Percentiles rank a stretch among this genome's conserved stretches.
phyloP scores from a whole-genome alignment of 805 yeast genomes.

The Lipomyces starkeyi region DNA sequence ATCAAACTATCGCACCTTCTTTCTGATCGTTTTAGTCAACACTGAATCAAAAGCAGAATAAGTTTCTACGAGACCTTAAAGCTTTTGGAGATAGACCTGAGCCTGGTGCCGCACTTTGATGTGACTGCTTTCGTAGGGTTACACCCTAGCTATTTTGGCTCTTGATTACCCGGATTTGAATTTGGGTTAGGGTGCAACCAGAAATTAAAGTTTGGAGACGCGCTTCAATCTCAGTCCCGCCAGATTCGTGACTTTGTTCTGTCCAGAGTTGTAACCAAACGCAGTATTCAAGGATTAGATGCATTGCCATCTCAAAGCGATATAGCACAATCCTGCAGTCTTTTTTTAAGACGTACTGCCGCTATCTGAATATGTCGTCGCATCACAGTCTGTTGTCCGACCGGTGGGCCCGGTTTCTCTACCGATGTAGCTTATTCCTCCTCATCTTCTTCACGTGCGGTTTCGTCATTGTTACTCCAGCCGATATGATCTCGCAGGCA shows the following conservation, averaged over 20 bases:
- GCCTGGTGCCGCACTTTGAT: neutral
- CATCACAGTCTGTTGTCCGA: conserved; percentile 9
- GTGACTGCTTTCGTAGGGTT: neutral
- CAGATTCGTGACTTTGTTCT: neutral
- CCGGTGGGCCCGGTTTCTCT: conserved; percentile 35
- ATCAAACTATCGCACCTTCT: conserved; percentile 36
- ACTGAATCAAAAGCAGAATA: conserved; percentile 9
- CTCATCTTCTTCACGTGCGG: conserved; percentile 52
- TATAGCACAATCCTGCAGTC: neutral
- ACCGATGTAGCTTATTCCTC: conserved; percentile 43
- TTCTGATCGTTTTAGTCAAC: conserved; percentile 40
- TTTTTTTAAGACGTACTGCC: neutral
- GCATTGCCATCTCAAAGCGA: neutral
- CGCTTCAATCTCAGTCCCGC: neutral
- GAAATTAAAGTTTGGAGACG: neutral
- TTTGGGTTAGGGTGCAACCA: neutral
- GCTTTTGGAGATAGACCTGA: no score
- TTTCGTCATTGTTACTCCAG: conserved; percentile 72
- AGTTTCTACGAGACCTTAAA: neutral
- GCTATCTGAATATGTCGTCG: neutral
- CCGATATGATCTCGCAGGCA: conserved; percentile 74
- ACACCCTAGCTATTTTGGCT: neutral
- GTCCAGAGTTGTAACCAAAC: neutral
- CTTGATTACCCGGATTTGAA: no score
- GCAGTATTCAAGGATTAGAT: neutral